Base-by-base conservation (phyloP, 2,329 filamentous ascomycete genomes). In the Epichloe festucae region DNA sequence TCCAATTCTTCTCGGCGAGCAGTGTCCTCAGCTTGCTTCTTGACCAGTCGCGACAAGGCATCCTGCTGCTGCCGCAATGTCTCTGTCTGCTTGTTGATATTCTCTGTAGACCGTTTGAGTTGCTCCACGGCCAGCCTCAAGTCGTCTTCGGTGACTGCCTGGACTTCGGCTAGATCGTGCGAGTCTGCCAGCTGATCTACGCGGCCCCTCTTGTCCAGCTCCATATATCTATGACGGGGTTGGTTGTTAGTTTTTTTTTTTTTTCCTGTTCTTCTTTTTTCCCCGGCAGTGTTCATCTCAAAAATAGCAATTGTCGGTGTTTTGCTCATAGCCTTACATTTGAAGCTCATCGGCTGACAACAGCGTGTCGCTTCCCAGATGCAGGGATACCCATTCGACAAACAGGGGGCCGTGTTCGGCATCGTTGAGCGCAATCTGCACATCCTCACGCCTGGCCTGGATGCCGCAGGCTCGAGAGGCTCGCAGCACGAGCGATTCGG, bases 71-170 rank as follows among this genome's bases (percentile, higher is more conserved):
- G 71, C 52, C 75, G 74, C 17, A 88, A 63, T 0, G 75, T 70
- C 60, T 81, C 77, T 31, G 75, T 81, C 60, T 87, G 84, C 63
- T 77, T 76, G 55, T 77, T 73, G 31, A 87, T 84, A 17, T 74
- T 75, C 17, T 73, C 73, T 0, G 84, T 87, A 1, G 84, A 85
- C 39, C 71, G 71, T 53, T 78, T 73, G n/a, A 89, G 70, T 50
- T 84, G 77, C 3, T 76, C 73, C 48, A 85, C 79, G 15, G 84
- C 84, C 41, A 70, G 65, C 50, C 72, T 71, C 51, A 87, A 69
- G 49, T 86, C 81, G 27, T 75, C 68, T 52, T 86, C 81, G 14
- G 71, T 67, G 45, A 85, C 64, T 5, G 76, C 73, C 50, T 73
- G 74, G 36, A 75, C 65, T 35, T 68, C 59, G 4, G 70, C 67